A percentile compares a stretch with the other conserved stretches of the same genome.
These are phyloP conservation scores for Mrakia frigida DNA, from an alignment of 768 basidiomycete species.

Conservation along the genomic window DNA sequence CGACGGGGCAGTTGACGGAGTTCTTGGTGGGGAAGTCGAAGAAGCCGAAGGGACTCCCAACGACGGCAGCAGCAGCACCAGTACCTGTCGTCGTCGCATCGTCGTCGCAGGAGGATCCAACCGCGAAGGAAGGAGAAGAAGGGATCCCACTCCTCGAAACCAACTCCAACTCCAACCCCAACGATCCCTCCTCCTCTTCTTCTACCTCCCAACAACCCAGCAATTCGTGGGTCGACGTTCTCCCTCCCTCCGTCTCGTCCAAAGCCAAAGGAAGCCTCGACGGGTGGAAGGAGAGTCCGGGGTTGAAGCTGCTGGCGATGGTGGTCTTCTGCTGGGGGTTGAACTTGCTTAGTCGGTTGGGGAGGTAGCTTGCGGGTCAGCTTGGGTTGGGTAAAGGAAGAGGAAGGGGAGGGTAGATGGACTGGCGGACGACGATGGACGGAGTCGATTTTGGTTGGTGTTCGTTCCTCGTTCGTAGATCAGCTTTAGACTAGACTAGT, in stretches of 20 bases:
- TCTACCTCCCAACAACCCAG: background rate
- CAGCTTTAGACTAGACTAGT: no score
- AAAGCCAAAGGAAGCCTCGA: background rate
- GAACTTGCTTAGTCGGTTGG: conserved; percentile 14
- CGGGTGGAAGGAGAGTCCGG: background rate
- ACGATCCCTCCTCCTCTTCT: background rate
- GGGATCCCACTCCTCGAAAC: conserved; percentile 26
- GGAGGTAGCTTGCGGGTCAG: background rate
- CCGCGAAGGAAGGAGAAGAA: conserved; percentile 4
- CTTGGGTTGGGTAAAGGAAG: background rate
- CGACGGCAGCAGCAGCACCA: no score
- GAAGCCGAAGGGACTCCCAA: conserved; percentile 20
- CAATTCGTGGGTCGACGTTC: background rate
- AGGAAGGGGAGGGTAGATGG: background rate
- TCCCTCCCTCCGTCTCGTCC: background rate
- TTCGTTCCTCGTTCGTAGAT: no score
- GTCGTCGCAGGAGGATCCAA: background rate
- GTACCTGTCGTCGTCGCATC: conserved; percentile 20
- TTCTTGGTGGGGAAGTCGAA: conserved; percentile 46
- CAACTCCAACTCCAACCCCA: background rate
- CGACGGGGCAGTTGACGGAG: conserved; percentile 65
- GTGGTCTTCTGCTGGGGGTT: conserved; percentile 22
- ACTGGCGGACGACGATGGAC: no score
- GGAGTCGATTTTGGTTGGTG: no score
- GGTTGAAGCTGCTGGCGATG: conserved; percentile 19